A percentile compares a stretch with the other conserved stretches of the same genome.
Conservation (phyloP, 495 filamentous ascomycete genomes). For the Lepraria neglecta region DNA sequence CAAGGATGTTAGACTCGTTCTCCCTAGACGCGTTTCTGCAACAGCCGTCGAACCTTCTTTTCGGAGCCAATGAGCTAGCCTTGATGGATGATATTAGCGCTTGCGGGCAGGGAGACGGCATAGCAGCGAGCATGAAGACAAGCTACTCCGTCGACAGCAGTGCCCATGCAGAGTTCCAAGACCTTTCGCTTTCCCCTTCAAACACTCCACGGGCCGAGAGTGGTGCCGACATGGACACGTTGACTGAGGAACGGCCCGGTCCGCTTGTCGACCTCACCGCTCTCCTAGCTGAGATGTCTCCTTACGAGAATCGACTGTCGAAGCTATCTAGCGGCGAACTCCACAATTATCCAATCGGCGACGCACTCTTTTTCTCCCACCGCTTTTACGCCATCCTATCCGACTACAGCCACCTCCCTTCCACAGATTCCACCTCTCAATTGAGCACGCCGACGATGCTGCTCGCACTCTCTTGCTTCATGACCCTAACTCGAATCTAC, state of each 20-base stretch:
- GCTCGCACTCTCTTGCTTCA: slow-evolving; percentile 1
- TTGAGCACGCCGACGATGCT: background rate
- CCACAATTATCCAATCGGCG: background rate
- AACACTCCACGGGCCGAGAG: background rate
- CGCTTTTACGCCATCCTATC: background rate
- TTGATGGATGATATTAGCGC: background rate
- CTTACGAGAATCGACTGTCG: background rate
- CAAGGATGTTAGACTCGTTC: background rate
- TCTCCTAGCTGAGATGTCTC: background rate
- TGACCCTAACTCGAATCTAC: background rate
- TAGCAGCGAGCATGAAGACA: background rate
- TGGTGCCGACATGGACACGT: background rate
- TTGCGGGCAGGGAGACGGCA: background rate
- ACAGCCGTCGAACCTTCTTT: slow-evolving; percentile 4
- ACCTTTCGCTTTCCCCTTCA: background rate
- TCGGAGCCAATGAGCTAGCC: background rate
- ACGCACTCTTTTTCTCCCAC: background rate
- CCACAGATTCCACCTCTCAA: background rate
- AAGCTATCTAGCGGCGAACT: background rate
- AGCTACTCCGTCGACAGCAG: background rate
- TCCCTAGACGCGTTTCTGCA: background rate
- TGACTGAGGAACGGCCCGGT: background rate
- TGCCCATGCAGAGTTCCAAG: background rate
- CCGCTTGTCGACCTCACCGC: slow-evolving; percentile 1
- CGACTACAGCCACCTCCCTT: background rate